Evolutionary conservation across 768 basidiomycete genomes (phyloP).

Genomic region (Macrolepiota albuminosa): DNA sequence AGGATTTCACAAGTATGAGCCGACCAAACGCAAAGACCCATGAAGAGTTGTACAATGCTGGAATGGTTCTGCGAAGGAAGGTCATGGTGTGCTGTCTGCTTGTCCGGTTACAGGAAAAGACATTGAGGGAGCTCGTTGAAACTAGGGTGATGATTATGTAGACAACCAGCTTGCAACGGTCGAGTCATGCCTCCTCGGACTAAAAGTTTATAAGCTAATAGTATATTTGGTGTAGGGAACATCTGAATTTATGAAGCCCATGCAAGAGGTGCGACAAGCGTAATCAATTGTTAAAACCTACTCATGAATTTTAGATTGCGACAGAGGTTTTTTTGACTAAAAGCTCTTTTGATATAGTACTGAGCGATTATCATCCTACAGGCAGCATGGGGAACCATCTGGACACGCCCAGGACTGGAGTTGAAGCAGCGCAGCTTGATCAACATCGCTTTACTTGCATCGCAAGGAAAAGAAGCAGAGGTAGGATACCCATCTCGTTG

Average conservation of each 20-base stretch:
- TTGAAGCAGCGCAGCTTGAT: conserved; percentile 43
- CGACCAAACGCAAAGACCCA: conserved; percentile 31
- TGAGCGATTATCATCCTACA: conserved; percentile 7
- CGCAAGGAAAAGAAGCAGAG: conserved; percentile 40
- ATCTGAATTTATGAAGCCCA: conserved; percentile 43
- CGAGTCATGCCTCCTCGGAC: neutral
- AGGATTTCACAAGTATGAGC: conserved; percentile 28
- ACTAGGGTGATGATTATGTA: conserved; percentile 39
- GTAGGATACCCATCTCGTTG: conserved; percentile 17
- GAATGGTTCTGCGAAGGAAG: conserved; percentile 33
- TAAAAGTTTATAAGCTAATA: neutral
- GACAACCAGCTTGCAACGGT: conserved; percentile 35
- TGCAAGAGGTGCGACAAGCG: conserved; percentile 31
- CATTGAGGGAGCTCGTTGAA: neutral
- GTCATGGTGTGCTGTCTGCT: conserved; percentile 31
- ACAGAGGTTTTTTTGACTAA: conserved; percentile 26
- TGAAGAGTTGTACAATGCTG: conserved; percentile 37
- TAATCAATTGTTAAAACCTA: neutral
- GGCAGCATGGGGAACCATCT: conserved; percentile 44
- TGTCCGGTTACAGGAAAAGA: neutral
- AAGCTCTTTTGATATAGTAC: neutral
- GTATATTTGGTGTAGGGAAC: neutral
- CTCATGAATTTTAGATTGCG: conserved; percentile 22
- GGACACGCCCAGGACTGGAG: conserved; percentile 42
- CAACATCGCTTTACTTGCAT: conserved; percentile 36